Evolutionary conservation across 1,284 basidiomycete species (phyloP).

Genomic region (Abortiporus biennis): DNA sequence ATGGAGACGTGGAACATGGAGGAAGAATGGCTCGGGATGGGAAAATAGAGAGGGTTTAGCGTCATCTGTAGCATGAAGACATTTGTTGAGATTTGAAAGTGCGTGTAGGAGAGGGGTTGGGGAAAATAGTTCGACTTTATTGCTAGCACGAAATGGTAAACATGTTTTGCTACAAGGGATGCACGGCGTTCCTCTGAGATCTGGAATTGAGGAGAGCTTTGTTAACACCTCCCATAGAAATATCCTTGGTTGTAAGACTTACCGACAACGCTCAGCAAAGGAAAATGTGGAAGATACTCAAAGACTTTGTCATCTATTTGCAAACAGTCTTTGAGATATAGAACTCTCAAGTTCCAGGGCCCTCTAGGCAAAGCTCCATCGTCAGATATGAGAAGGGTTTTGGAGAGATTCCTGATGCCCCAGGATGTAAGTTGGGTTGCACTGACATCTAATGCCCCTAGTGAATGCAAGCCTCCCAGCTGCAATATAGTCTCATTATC

Average conservation of each 20-base stretch:
- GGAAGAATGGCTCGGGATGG: constrained; percentile 15
- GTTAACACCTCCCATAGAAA: too few species aligned
- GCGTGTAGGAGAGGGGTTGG: constrained; percentile 27
- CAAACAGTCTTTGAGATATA: constrained; percentile 42
- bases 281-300: constrained; percentile 35
- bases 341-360: constrained; percentile 52
- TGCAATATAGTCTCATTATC: constrained; percentile 46
- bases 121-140: constrained; percentile 18
- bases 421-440: constrained; percentile 42
- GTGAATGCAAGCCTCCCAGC: constrained; percentile 43
- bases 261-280: constrained; percentile 54
- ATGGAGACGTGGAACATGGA: constrained; percentile 16
- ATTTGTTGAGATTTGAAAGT: constrained; percentile 11
- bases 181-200: constrained; percentile 48
- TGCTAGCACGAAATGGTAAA: constrained; percentile 15
- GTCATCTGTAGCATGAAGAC: too few species aligned
- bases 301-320: constrained; percentile 37
- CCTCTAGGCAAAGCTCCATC: constrained; percentile 27
- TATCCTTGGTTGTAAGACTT: constrained; percentile 16
- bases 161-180: constrained; percentile 15
- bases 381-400: constrained; percentile 21
- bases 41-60: too few species aligned
- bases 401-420: constrained; percentile 36
- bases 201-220: constrained; percentile 29
- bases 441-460: constrained; percentile 59